Percentiles rank a stretch among this genome's conserved stretches.
phyloP scores from a whole-genome alignment of 2,329 filamentous ascomycete species.

The Ophiocordyceps robertsii region DNA sequence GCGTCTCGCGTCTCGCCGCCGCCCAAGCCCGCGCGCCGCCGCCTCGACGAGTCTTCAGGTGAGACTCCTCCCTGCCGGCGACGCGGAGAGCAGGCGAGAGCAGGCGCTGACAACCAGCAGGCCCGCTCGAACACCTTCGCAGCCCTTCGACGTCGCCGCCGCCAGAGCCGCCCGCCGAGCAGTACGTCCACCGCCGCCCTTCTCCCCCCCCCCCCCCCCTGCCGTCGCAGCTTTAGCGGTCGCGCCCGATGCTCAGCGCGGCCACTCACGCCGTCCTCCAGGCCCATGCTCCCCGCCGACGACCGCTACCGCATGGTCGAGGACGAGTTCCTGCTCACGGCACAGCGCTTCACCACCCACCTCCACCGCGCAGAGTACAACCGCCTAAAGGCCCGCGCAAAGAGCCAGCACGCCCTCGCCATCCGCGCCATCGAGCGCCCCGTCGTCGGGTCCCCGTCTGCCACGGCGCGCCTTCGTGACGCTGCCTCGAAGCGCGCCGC shows the following conservation, averaged over 20 bases:
- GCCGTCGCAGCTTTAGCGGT: no score
- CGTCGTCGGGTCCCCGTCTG: conserved; percentile 24
- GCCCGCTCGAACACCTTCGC: conserved; percentile 10
- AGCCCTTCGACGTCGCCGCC: conserved; percentile 39
- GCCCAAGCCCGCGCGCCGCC: no score
- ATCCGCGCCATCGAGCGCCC: conserved; percentile 39
- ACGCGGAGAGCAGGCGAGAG: no score
- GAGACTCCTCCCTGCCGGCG: no score
- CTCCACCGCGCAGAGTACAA: conserved; percentile 68
- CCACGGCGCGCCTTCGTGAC: conserved; percentile 9
- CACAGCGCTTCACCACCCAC: conserved; percentile 58
- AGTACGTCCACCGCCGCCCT: conserved; percentile 14
- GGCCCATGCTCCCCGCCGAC: conserved; percentile 57
- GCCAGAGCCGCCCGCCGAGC: conserved; percentile 31
- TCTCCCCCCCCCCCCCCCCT: no score
- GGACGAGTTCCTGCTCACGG: conserved; percentile 59
- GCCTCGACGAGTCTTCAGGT: no score
- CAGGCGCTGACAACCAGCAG: background rate
- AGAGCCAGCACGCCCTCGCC: conserved; percentile 36
- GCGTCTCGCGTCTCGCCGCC: no score
- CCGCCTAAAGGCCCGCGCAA: conserved; percentile 46
- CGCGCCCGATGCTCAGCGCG: no score
- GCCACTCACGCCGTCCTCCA: conserved; percentile 10
- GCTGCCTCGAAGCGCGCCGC: conserved; percentile 7
- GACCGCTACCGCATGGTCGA: conserved; percentile 73